A percentile compares a stretch with the other conserved stretches of the same genome.
These are phyloP conservation scores for Phaeomoniella chlamydospora DNA, from an alignment of 2,329 filamentous ascomycete genomes.

Conservation along the genomic window DNA sequence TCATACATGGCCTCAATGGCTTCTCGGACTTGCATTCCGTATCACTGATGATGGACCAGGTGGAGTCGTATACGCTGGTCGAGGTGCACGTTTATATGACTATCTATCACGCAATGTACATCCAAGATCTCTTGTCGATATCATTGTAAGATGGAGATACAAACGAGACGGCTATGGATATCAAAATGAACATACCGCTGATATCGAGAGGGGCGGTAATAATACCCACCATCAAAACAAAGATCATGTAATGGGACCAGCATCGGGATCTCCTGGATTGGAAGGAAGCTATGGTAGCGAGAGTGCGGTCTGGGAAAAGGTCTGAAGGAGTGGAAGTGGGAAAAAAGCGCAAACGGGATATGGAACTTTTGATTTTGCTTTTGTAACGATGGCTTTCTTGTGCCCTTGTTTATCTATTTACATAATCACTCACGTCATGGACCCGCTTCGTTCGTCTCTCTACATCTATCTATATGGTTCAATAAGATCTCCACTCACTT, in stretches of 20 bases:
- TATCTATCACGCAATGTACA: conserved; percentile 36
- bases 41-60: conserved; percentile 33
- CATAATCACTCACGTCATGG: too few relatives aligned
- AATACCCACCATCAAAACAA: conserved; percentile 1
- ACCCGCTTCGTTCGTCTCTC: too few relatives aligned
- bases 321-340: too few relatives aligned
- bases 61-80: conserved; percentile 61
- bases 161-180: conserved; percentile 1
- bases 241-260: too few relatives aligned
- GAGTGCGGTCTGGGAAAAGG: conserved; percentile 12
- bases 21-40: neutral
- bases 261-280: too few relatives aligned
- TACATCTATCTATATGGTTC: too few relatives aligned
- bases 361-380: too few relatives aligned
- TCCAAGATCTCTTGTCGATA: conserved; percentile 1
- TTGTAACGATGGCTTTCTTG: too few relatives aligned
- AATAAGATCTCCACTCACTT: too few relatives aligned
- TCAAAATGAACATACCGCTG: conserved; percentile 1
- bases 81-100: conserved; percentile 72
- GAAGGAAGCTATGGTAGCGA: conserved; percentile 6
- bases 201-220: conserved; percentile 1
- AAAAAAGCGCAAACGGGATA: too few relatives aligned
- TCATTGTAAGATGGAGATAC: neutral
- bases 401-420: too few relatives aligned
- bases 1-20: conserved; percentile 14